phyloP scores from a whole-genome alignment of 768 basidiomycete genomes.

The Pleurotus platypus region DNA sequence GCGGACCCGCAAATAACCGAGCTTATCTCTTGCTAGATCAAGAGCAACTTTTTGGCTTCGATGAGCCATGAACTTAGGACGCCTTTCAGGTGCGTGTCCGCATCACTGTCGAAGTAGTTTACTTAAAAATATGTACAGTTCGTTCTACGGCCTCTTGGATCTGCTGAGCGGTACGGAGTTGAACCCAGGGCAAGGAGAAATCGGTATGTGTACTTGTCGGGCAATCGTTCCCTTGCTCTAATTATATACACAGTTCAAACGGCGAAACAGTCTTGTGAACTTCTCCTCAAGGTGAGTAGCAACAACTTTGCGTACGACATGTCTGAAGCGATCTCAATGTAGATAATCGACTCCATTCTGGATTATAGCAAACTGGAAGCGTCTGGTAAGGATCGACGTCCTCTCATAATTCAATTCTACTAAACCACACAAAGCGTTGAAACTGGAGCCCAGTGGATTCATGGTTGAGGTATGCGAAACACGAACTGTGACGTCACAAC shows the following conservation, averaged over 20 bases:
- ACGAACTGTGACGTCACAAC: not conserved
- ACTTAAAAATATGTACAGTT: conserved; percentile 30
- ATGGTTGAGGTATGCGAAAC: conserved; percentile 47
- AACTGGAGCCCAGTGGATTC: conserved; percentile 65
- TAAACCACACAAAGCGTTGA: conserved; percentile 45
- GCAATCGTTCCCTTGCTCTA: not conserved
- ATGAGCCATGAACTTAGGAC: conserved; percentile 80
- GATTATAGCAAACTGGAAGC: conserved; percentile 82
- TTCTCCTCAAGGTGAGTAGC: conserved; percentile 55
- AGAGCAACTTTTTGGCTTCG: conserved; percentile 73
- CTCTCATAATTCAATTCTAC: not conserved
- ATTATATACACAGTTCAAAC: conserved; percentile 52
- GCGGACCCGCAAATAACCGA: not conserved
- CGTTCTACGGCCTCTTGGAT: conserved; percentile 75
- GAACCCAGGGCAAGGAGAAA: conserved; percentile 65
- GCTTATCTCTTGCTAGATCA: conserved; percentile 44
- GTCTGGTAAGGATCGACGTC: conserved; percentile 39
- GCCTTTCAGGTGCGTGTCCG: conserved; percentile 56
- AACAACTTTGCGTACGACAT: too few species aligned
- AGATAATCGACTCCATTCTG: conserved; percentile 79
- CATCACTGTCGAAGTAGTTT: not conserved
- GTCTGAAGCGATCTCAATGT: conserved; percentile 7
- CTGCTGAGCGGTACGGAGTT: conserved; percentile 71
- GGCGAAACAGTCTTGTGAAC: conserved; percentile 74
- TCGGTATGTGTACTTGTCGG: conserved; percentile 36